A percentile compares a stretch with the other conserved stretches of the same genome.
Evolutionary conservation across 441 rosid genomes (phyloP).

Genomic region (Geranium incanum): DNA sequence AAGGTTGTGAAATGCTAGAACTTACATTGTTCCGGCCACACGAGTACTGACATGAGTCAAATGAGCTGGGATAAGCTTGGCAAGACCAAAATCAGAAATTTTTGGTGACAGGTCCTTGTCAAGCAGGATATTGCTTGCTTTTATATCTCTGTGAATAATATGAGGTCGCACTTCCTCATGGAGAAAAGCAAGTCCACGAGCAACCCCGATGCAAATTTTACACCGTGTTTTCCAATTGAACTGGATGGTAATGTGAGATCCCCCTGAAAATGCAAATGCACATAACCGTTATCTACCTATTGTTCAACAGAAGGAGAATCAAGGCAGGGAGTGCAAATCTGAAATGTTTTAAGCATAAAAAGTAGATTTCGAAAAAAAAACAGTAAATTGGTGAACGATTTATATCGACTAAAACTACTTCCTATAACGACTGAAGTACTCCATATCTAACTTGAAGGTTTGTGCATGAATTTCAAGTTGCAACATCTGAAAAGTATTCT

Average conservation of each 20-base stretch:
- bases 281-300: not conserved
- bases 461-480: too few relatives aligned
- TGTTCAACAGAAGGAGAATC: not conserved
- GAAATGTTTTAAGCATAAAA: too few relatives aligned
- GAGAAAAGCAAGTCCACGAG: conserved; percentile 77
- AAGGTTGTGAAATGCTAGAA: conserved; percentile 16
- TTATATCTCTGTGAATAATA: conserved; percentile 18
- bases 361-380: too few relatives aligned
- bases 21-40: conserved; percentile 96
- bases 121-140: conserved; percentile 91
- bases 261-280: conserved; percentile 41
- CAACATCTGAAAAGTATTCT: too few relatives aligned
- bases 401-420: too few relatives aligned
- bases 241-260: conserved; percentile 48
- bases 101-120: conserved; percentile 69
- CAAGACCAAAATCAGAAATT: conserved; percentile 95
- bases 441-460: too few relatives aligned
- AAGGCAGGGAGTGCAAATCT: not conserved
- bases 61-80: conserved; percentile 75
- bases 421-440: too few relatives aligned
- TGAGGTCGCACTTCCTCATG: conserved; percentile 75
- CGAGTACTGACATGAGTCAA: conserved; percentile 94
- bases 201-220: conserved; percentile 71
- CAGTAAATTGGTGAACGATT: too few relatives aligned
- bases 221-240: conserved; percentile 67